Evolutionary conservation across 169 alveolate genomes (phyloP), one percentile per base, ranked within the genome.

Genomic region (Babesia bigemina): DNA sequence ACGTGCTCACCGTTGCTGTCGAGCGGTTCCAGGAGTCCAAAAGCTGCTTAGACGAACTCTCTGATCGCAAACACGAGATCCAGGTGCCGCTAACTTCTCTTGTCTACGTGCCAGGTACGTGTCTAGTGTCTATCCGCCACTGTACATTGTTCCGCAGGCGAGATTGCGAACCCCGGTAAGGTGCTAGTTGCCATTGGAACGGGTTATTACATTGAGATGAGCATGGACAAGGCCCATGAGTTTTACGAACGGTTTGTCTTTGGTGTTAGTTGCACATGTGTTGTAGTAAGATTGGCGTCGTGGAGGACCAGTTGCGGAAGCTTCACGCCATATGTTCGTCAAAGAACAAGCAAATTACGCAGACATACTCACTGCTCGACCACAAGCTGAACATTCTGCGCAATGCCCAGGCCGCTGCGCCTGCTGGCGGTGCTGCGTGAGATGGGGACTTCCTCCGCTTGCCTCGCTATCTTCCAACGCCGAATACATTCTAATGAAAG

Each of bases 31-130:
- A 74, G 55, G 90, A 74, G 55, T 83, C 86, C 71, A 73, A 75
- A 36, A 74, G 47, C 44, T 71, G 82, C 50, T 50, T 83, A 48
- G 28, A 45, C 14, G 90, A 83, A 21, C 42, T 83, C 42, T 36
- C 61, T 62, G 33, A 24, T 9, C 21, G 42, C 53, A 26, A 26
- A 33, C 28, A 45, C 22, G 77, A 83, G 48, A 70, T 83, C 1
- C 85, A 74, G 48, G 82, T 75, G 36, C 90, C 90, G 7, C 74
- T 83, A n/a, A 83, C 90, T 16, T 83, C 90, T 4, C 81, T 83
- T 13, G 90, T 83, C 45, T 83, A 83, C 82, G 85, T 75, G 45
- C 85, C 85, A 66, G 90, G 90, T 83, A 36, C 19, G 61, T 47
- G 26, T 11, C 52, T 4, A 11, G 42, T 61, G 2, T 13, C 4